phyloP scores from a whole-genome alignment of 768 basidiomycete genomes.

The Hemileccinum rubropunctum region DNA sequence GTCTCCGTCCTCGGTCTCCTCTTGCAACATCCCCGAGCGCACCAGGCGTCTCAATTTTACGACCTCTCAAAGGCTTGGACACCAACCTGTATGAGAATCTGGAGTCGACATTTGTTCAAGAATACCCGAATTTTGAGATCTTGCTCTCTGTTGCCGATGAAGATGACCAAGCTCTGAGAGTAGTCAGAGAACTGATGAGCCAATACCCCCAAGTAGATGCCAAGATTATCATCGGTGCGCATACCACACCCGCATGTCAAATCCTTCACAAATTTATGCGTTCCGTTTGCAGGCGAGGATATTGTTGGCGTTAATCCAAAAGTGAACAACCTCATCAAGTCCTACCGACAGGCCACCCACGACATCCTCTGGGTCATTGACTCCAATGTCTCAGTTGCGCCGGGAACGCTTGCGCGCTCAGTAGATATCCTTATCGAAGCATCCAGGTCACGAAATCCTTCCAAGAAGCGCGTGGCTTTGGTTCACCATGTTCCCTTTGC shows the following conservation, averaged over 20 bases:
- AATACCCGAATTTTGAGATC: conserved; percentile 91
- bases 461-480: conserved; percentile 61
- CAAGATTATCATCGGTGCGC: conserved; percentile 72
- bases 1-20: conserved; percentile 61
- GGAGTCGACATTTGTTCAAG: conserved; percentile 88
- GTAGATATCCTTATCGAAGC: conserved; percentile 68
- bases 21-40: conserved; percentile 49
- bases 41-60: conserved; percentile 91
- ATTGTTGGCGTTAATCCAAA: conserved; percentile 93
- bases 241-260: neutral
- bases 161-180: conserved; percentile 80
- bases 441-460: conserved; percentile 31
- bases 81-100: conserved; percentile 95
- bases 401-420: conserved; percentile 78
- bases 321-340: conserved; percentile 90
- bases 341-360: conserved; percentile 76
- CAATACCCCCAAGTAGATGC: conserved; percentile 78
- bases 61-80: conserved; percentile 94
- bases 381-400: conserved; percentile 82
- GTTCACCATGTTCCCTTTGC: conserved; percentile 98
- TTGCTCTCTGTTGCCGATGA: conserved; percentile 89
- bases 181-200: conserved; percentile 72
- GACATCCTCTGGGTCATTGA: conserved; percentile 97
- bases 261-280: neutral
- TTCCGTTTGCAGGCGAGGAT: conserved; percentile 59